A percentile compares a stretch with the other conserved stretches of the same genome.
Conservation (phyloP, 2,329 filamentous ascomycete species). For the Colletotrichum ledebouriae region DNA sequence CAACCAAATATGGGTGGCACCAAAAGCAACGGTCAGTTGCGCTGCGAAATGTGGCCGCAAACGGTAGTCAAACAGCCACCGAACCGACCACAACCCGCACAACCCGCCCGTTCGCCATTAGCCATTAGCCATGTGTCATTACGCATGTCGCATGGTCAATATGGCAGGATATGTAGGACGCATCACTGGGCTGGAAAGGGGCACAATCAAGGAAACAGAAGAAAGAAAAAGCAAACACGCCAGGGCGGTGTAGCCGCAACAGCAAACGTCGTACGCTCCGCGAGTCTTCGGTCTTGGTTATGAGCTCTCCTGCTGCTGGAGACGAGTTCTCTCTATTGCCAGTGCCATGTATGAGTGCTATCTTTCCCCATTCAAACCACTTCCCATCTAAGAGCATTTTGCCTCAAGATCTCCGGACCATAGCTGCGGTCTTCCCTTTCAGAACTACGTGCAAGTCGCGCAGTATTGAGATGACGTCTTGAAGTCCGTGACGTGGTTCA, state of each 20-base stretch:
- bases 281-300: background rate
- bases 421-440: background rate
- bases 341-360: slow-evolving; percentile 5
- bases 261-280: slow-evolving; percentile 1
- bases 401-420: slow-evolving; percentile 1
- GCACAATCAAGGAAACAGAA: background rate
- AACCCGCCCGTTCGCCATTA: background rate
- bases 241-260: slow-evolving; percentile 15
- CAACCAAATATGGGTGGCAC: background rate
- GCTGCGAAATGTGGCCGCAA: background rate
- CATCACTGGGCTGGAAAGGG: background rate
- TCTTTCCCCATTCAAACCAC: background rate
- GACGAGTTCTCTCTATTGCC: background rate
- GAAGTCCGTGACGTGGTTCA: too few relatives aligned
- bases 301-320: background rate
- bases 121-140: background rate
- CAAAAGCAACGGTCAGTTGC: background rate
- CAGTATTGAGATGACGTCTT: background rate
- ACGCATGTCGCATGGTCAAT: background rate
- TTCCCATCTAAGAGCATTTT: background rate
- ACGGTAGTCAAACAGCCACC: too few relatives aligned
- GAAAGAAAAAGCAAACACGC: slow-evolving; percentile 16
- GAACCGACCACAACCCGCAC: too few relatives aligned
- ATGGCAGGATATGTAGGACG: background rate
- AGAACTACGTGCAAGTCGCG: background rate